Evolutionary conservation across 441 rosid species (phyloP), one percentile per base, ranked within the genome.

Genomic region (Jatropha multifida): DNA sequence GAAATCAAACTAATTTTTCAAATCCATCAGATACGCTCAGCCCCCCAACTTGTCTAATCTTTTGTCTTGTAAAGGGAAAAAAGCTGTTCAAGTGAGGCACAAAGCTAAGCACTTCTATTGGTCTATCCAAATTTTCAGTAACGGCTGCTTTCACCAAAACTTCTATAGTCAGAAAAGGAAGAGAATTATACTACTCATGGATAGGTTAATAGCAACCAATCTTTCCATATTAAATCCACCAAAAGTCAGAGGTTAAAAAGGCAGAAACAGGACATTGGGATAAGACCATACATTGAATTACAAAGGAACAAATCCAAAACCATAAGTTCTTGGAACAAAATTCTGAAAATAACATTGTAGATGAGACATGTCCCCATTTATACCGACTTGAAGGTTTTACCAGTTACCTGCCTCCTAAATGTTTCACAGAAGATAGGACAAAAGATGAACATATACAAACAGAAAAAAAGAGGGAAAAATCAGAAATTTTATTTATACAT

Each of bases 401-500:
- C 1, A 48, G 1, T 0, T 0, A 37, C 2, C 71, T 27, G 7
- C n/a, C 20, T 0, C 13, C 40, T 15, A 49, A 27, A 15, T 26
- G 11, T 7, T 27, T 48, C 32, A 32, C 32, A 32, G 32, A 32
- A 32, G 32, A 32, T 32, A 32, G 32, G 32, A 13, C 17, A 4
- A 55, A 17, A 1, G 15, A 18, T 4, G 8, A 54, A 54, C 4
- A 14, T 4, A 17, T 4, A 54, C 2, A 14, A 18, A 1, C 18
- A 14, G 6, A 15, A 26, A 9, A 46, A 8, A 61, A 49, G 2
- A 20, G 20, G 17, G 18, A 32, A 71, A 65, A 17, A 40, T 58
- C 18, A 51, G 61, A 64, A 59, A 9, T 54, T 54, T 75, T 70
- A 68, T 77, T 48, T 71, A 61, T 75, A 76, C 68, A 77, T 71